phyloP scores from a whole-genome alignment of 2,329 filamentous ascomycete species.

The Fusarium humuli region DNA sequence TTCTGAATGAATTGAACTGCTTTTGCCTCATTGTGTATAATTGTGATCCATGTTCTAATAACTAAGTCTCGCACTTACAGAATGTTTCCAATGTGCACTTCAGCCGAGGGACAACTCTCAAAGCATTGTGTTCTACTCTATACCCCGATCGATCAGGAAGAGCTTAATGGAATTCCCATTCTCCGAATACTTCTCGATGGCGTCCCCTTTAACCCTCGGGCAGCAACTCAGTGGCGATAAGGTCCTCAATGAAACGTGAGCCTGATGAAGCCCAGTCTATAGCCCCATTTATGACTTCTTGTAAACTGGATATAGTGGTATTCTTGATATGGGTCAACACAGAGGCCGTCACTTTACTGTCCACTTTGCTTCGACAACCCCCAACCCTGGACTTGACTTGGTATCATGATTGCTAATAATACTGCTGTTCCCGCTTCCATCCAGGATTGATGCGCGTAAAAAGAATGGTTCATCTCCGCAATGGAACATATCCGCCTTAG shows the following conservation, averaged over 20 bases:
- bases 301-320: accelerated
- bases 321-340: neutral
- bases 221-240: neutral
- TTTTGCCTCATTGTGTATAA: neutral
- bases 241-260: neutral
- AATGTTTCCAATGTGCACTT: neutral
- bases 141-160: accelerated
- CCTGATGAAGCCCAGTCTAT: neutral
- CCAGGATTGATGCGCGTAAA: neutral
- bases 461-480: too few relatives aligned
- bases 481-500: too few relatives aligned
- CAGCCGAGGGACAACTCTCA: neutral
- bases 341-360: neutral
- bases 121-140: neutral
- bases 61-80: neutral
- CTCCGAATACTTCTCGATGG: accelerated
- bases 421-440: neutral
- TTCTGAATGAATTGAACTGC: neutral
- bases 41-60: neutral
- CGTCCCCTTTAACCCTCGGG: accelerated
- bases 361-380: too few relatives aligned
- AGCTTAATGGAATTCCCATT: accelerated
- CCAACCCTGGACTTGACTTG: too few relatives aligned
- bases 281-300: accelerated
- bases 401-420: neutral